Evolutionary conservation across 495 filamentous ascomycete genomes (phyloP).

Genomic region (Penicillium salamii): DNA sequence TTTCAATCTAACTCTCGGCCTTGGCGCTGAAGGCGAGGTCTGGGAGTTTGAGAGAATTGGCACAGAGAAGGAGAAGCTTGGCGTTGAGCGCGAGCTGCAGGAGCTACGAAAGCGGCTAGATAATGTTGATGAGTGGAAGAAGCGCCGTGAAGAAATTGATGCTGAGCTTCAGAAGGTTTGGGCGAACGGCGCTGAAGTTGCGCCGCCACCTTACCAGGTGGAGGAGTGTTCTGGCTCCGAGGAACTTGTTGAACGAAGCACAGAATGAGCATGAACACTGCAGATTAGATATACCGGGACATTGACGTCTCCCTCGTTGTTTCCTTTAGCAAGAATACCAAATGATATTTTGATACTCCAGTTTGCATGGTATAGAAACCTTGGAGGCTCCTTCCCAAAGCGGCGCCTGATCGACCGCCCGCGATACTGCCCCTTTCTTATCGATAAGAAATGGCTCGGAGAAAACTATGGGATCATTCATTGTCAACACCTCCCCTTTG

Average conservation of each 20-base stretch:
- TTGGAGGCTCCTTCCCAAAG: too few species aligned
- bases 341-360: too few species aligned
- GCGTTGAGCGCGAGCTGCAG: constrained; percentile 83
- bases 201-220: constrained; percentile 38
- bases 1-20: constrained; percentile 78
- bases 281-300: not conserved
- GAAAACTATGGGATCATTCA: constrained; percentile 9
- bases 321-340: too few species aligned
- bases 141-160: constrained; percentile 73
- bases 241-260: constrained; percentile 4
- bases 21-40: constrained; percentile 59
- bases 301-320: too few species aligned
- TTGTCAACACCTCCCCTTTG: not conserved
- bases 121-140: constrained; percentile 81
- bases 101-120: constrained; percentile 75
- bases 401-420: not conserved
- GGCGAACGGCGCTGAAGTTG: constrained; percentile 43
- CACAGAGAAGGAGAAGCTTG: constrained; percentile 84
- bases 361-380: too few species aligned
- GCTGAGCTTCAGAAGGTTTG: constrained; percentile 62
- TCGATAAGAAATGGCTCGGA: constrained; percentile 10
- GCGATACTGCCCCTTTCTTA: not conserved
- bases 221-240: constrained; percentile 12
- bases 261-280: constrained; percentile 6
- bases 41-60: constrained; percentile 95